Percentiles rank a stretch among this genome's conserved stretches.
These are phyloP conservation scores for Trametes punicea DNA, from an alignment of 768 basidiomycete species.

Conservation along the genomic window DNA sequence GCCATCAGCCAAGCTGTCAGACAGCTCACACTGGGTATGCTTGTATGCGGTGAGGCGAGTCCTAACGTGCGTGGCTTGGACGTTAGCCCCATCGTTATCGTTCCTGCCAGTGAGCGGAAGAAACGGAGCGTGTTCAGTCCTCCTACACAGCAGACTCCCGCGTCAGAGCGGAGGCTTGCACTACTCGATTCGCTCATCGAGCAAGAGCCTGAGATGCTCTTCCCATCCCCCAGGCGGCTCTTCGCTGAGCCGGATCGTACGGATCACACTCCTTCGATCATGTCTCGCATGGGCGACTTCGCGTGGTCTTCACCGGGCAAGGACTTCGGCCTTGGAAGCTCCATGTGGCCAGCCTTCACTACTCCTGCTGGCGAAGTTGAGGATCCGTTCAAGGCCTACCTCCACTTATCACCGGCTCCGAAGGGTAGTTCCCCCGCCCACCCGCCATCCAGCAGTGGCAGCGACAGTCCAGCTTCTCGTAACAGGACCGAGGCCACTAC, in stretches of 20 bases:
- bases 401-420: neutral
- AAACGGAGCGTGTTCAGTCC: constrained; percentile 38
- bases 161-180: neutral
- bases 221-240: constrained; percentile 20
- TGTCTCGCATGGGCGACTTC: constrained; percentile 7
- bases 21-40: constrained; percentile 65
- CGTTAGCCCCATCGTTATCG: constrained; percentile 32
- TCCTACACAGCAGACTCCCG: constrained; percentile 14
- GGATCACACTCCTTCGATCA: constrained; percentile 13
- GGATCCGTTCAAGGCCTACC: constrained; percentile 9
- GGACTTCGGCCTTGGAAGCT: neutral
- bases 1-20: constrained; percentile 30
- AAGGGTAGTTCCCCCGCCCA: constrained; percentile 3
- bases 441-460: constrained; percentile 6
- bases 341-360: neutral
- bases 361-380: neutral
- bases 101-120: constrained; percentile 34
- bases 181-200: constrained; percentile 14
- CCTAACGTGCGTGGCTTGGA: constrained; percentile 32
- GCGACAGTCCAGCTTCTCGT: neutral
- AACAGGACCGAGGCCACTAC: neutral
- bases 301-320: neutral
- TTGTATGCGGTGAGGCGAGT: constrained; percentile 52
- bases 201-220: constrained; percentile 9
- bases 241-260: constrained; percentile 18